These are phyloP conservation scores for Paratinospora sagittata DNA, from an alignment of 164 flowering plant genomes.

Conservation along the genomic window DNA sequence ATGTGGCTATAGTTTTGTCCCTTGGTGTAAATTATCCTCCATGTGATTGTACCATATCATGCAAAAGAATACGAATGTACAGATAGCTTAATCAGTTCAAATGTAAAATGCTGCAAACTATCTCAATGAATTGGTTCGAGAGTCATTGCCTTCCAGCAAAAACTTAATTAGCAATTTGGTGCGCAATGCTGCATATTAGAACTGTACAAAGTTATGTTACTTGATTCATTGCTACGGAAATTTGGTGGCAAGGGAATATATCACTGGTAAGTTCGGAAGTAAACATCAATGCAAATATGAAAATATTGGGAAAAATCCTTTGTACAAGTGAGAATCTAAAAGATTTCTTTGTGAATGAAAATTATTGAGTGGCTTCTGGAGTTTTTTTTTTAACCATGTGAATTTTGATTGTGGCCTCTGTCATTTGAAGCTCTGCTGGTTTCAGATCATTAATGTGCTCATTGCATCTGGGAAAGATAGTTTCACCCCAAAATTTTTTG, in stretches of 20 bases:
- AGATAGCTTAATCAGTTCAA: not conserved
- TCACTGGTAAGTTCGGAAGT: not conserved
- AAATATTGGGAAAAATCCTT: not conserved
- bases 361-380: not conserved
- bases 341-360: not conserved
- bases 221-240: not conserved
- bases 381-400: not conserved
- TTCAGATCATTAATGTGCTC: not conserved
- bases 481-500: not conserved
- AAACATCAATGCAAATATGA: not conserved
- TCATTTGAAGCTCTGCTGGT: not conserved
- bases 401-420: not conserved
- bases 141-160: not conserved
- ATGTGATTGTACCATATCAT: constrained; percentile 8
- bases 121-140: constrained; percentile 1
- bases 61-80: constrained; percentile 4
- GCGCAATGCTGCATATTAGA: not conserved
- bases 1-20: constrained; percentile 1
- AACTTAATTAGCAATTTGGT: not conserved
- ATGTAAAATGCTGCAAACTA: not conserved
- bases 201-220: not conserved
- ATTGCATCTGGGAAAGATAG: not conserved
- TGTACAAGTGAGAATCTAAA: not conserved
- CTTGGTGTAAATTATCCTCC: constrained; percentile 1
- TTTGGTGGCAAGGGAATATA: not conserved